Percentiles rank a stretch among this genome's conserved stretches.
Conservation (phyloP, 371 early-diverging fungal genomes). For the Parasitella parasitica region DNA sequence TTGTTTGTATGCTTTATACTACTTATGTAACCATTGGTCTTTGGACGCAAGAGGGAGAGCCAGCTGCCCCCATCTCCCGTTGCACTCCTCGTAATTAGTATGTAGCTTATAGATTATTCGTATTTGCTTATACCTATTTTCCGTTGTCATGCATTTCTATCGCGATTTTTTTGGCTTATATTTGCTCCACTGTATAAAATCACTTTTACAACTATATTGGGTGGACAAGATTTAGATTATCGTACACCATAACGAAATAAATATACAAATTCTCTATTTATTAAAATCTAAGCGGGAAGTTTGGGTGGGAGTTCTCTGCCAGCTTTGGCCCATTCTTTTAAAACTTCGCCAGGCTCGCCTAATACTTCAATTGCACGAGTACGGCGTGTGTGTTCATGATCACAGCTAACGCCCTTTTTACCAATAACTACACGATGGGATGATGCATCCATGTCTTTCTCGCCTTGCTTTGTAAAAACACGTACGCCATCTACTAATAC, state of each 20-base stretch:
- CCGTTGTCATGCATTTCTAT: too few relatives aligned
- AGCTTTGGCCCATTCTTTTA: constrained; percentile 44
- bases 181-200: too few relatives aligned
- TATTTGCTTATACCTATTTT: neutral
- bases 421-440: constrained; percentile 40
- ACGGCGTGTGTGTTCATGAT: constrained; percentile 39
- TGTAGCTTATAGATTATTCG: neutral
- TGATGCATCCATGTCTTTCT: constrained; percentile 19
- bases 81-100: constrained; percentile 15
- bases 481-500: constrained; percentile 40
- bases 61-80: constrained; percentile 30
- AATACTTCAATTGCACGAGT: constrained; percentile 40
- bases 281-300: neutral
- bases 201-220: too few relatives aligned
- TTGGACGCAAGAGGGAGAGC: constrained; percentile 49
- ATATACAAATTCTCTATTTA: neutral
- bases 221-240: too few relatives aligned
- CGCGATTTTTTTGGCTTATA: too few relatives aligned
- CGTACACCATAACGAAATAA: too few relatives aligned
- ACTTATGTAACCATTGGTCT: constrained; percentile 71
- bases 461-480: constrained; percentile 38
- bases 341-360: constrained; percentile 49
- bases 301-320: constrained; percentile 40
- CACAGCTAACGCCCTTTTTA: constrained; percentile 40
- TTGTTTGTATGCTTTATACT: constrained; percentile 72